Base-by-base conservation (phyloP, 441 rosid genomes). In the Erodium texanum region DNA sequence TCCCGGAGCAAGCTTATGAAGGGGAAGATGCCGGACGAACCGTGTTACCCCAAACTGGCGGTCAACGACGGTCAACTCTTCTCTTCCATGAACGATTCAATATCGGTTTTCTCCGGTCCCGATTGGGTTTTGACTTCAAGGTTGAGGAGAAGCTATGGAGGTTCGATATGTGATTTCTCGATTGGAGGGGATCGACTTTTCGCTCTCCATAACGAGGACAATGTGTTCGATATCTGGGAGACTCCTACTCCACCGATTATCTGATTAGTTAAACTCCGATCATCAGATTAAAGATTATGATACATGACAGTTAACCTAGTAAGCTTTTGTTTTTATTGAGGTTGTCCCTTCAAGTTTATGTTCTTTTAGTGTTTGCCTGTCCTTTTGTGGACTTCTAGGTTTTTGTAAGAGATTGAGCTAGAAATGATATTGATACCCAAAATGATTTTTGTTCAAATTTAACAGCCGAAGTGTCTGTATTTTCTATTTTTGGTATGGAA, bases 41-140 rank as follows among this genome's bases (percentile, higher is more conserved):
- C 96, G 41, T 90, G 97, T 70, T 89, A 86, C 69, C 98, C 97
- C 0, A 90, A 89, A 65, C 82, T 93, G 12, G 93, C 95, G 1
- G 19, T 16, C 16, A 50, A 50, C 18, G 18, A 7, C 9, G 59
- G 59, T 0, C 59, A 52, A 52, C 5, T 52, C 1, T 52, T 52
- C 22, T 52, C 59, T 2, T 52, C 59, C 9, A 52, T 52, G 59
- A 52, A 52, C 22, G 59, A 52, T 18, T 52, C 59, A 0, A 52
- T 52, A 52, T 52, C 59, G 22, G 59, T 52, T 16, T 52, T 52
- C 18, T 52, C 22, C 7, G 59, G 59, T 5, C 59, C 59, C 8
- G 59, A 52, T 16, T 52, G 59, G 59, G 59, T 52, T 52, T 18
- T 52, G 20, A 52, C 59, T 7, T 52, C 59, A 8, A 16, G 59